Evolutionary conservation across 2,329 filamentous ascomycete genomes (phyloP), one percentile per base, ranked within the genome.

Genomic region (Pezicula rhizophila): DNA sequence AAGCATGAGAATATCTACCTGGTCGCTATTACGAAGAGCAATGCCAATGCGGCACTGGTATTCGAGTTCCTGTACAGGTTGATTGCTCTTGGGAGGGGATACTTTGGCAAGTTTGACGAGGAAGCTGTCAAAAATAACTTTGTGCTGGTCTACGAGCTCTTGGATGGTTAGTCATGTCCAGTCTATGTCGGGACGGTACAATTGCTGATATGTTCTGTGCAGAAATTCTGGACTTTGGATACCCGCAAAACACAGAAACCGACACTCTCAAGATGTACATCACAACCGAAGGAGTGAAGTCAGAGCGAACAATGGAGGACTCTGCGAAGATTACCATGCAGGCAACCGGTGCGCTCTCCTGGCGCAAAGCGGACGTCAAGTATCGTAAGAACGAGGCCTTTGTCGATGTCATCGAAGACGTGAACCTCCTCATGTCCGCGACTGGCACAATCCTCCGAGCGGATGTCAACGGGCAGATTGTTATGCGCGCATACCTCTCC

Each of bases 211-310:
- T 35, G 40, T 15, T 35, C n/a, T 40, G 23, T 42, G 17, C 60
- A 93, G 93, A 99, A 73, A 96, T 99, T 64, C 83, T 99, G 66
- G 93, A 99, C 70, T 99, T 99, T 70, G 93, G 93, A 54, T 99
- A 99, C 67, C 93, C 93, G 31, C 93, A 99, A 68, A 97, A 97
- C 68, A 99, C 93, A 54, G 93, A 99, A 72, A 96, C 92, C 47
- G 93, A 99, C 68, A 97, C 93, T 14, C 76, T 99, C 61, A 99
- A 99, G 72, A 97, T 97, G 92, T 99, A 99, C 76, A 99, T 99
- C 64, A 99, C 95, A 39, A 99, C 93, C 33, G 93, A 99, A 73
- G 93, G 93, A 50, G 92, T 99, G 71, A 96, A 96, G 70, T 95
- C 90, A 28, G 90, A 90, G 67, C 76, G 83, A 58, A 84, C 79